phyloP scores from a whole-genome alignment of 495 filamentous ascomycete genomes.

The Lasiosphaeria miniovina region DNA sequence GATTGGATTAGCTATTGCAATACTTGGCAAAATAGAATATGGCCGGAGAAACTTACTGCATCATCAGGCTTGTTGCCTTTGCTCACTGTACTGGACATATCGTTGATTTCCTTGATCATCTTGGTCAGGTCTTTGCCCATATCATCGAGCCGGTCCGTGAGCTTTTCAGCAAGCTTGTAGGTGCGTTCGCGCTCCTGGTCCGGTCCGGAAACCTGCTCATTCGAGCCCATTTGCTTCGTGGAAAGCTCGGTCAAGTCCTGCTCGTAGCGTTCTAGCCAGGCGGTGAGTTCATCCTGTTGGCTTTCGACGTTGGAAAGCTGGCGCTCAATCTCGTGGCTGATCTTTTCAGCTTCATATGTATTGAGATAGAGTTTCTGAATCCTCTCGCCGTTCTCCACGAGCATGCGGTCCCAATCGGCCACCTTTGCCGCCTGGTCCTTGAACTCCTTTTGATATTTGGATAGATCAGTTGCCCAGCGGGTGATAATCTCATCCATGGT shows the following conservation, averaged over 20 bases:
- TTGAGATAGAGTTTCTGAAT: slow-evolving; percentile 83
- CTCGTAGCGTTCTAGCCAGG: slow-evolving; percentile 86
- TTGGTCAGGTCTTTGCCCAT: slow-evolving; percentile 86
- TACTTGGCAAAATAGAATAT: slow-evolving; percentile 9
- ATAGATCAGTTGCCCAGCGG: slow-evolving; percentile 92
- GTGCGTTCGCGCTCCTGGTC: slow-evolving; percentile 94
- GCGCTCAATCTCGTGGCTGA: slow-evolving; percentile 84
- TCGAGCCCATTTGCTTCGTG: slow-evolving; percentile 50
- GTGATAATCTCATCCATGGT: slow-evolving; percentile 99
- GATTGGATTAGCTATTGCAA: slow-evolving; percentile 17
- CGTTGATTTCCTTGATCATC: slow-evolving; percentile 98
- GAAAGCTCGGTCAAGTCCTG: slow-evolving; percentile 83
- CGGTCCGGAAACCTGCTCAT: slow-evolving; percentile 74
- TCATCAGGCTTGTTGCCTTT: slow-evolving; percentile 88
- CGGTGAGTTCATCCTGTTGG: slow-evolving; percentile 83
- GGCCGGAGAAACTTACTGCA: slow-evolving; percentile 63
- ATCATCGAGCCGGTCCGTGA: slow-evolving; percentile 80
- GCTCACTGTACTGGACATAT: slow-evolving; percentile 74
- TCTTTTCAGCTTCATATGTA: slow-evolving; percentile 87
- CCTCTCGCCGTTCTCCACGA: slow-evolving; percentile 89
- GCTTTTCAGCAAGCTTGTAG: slow-evolving; percentile 86
- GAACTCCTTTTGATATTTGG: slow-evolving; percentile 95
- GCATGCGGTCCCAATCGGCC: slow-evolving; percentile 82
- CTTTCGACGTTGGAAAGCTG: slow-evolving; percentile 84
- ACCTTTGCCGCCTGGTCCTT: slow-evolving; percentile 82